Conservation (phyloP, 495 filamentous ascomycete species). For the Diplogelasinospora grovesii region DNA sequence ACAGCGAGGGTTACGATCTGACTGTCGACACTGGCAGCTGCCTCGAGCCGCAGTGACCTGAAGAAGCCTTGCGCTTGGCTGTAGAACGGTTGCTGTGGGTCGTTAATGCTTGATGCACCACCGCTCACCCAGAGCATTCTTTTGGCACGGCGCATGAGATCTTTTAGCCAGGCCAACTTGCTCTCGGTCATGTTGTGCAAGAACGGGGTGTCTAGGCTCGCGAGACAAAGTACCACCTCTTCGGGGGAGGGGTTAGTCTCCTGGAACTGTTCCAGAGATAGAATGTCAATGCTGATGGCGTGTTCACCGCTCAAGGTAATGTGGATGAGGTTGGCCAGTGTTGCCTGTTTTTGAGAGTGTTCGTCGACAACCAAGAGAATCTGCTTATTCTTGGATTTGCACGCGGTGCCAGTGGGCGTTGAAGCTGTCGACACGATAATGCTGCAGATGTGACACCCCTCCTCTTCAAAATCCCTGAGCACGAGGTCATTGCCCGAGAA, state of each 20-base stretch:
- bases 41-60: conserved; percentile 21
- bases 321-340: too few relatives aligned
- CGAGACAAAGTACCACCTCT: conserved; percentile 35
- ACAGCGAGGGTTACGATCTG: conserved; percentile 21
- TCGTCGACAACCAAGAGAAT: conserved; percentile 14
- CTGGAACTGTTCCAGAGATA: conserved; percentile 10
- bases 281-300: conserved; percentile 4
- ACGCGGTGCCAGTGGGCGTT: conserved; percentile 6
- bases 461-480: conserved; percentile 16
- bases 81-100: conserved; percentile 16
- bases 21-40: conserved; percentile 17
- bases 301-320: not conserved
- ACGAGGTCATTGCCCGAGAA: conserved; percentile 40
- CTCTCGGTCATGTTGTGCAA: conserved; percentile 30
- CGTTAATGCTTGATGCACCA: conserved; percentile 7
- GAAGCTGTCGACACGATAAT: conserved; percentile 33
- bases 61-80: conserved; percentile 20
- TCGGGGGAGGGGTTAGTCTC: conserved; percentile 9
- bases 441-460: conserved; percentile 31
- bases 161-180: conserved; percentile 24
- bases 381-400: conserved; percentile 15
- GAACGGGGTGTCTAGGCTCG: conserved; percentile 39
- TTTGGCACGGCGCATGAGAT: conserved; percentile 23
- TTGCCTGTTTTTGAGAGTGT: conserved; percentile 1
- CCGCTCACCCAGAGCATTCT: conserved; percentile 29